These are phyloP conservation scores for Neofusicoccum ribis DNA, from an alignment of 2,329 filamentous ascomycete genomes.

Conservation along the genomic window DNA sequence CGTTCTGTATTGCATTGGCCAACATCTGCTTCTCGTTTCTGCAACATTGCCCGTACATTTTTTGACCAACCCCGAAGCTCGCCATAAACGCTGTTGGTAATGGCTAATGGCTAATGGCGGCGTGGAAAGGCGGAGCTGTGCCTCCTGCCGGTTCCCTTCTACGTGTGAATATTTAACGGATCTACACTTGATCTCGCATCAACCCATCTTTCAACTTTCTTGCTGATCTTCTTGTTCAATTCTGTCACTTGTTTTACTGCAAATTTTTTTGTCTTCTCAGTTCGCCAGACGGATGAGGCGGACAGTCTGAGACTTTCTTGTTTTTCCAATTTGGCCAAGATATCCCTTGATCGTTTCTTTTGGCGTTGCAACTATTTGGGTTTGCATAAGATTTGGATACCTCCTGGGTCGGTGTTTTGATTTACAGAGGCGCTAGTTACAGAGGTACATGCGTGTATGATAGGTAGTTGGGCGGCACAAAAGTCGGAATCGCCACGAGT, in stretches of 20 bases:
- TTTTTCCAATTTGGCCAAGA: background rate
- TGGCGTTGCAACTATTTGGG: background rate
- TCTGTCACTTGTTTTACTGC: conserved; percentile 1
- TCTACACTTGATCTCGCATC: background rate
- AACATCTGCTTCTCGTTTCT: background rate
- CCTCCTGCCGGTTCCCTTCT: background rate
- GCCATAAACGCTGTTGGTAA: conserved; percentile 6
- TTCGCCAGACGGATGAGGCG: background rate
- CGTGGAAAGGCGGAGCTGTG: background rate
- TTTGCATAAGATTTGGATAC: conserved; percentile 9
- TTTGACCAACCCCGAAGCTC: background rate
- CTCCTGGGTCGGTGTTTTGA: background rate
- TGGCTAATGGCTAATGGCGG: conserved; percentile 17
- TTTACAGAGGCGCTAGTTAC: background rate
- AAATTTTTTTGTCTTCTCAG: background rate
- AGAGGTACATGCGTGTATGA: conserved; percentile 9
- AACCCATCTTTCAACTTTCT: background rate
- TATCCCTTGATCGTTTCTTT: background rate
- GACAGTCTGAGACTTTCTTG: background rate
- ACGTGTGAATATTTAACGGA: conserved; percentile 4
- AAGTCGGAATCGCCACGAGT: background rate
- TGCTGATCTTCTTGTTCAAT: background rate
- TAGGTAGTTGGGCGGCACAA: background rate
- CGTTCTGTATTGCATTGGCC: background rate
- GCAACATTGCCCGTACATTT: background rate